Percentiles rank a stretch among this genome's conserved stretches.
These are phyloP conservation scores for Gossypium raimondii DNA, from an alignment of 345 rosid species.

Conservation along the genomic window DNA sequence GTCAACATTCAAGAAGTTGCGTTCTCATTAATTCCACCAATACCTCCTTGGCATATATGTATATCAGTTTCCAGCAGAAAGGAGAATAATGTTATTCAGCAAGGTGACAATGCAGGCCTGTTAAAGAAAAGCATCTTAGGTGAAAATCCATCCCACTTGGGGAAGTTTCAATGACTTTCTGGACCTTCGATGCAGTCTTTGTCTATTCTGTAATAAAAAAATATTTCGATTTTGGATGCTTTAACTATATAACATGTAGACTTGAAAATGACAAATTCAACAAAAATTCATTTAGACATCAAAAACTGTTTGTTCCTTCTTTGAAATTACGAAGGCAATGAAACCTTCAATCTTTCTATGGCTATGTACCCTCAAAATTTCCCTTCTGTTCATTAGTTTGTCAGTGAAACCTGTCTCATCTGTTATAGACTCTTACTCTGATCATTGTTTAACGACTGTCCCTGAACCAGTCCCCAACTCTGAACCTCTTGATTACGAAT, in stretches of 20 bases:
- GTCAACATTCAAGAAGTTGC: background rate
- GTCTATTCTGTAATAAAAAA: background rate
- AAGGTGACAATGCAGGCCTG: conserved; percentile 1
- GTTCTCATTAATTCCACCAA: background rate
- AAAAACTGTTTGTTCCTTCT: background rate
- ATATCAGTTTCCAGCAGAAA: background rate
- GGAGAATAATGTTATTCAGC: background rate
- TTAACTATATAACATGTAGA: background rate
- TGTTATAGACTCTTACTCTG: conserved; percentile 12
- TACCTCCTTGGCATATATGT: background rate
- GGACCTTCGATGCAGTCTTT: background rate
- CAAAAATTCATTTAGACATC: background rate
- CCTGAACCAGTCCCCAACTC: conserved; percentile 18
- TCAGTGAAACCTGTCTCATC: background rate
- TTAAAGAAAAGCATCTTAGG: background rate
- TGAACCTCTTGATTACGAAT: background rate
- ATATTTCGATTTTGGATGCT: background rate
- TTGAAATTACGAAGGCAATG: background rate
- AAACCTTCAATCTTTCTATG: background rate
- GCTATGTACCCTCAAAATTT: background rate
- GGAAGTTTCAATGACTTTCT: background rate
- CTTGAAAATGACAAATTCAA: background rate
- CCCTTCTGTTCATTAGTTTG: conserved; percentile 4
- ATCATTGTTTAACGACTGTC: conserved; percentile 28
- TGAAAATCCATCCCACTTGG: background rate